Conservation (phyloP, 345 rosid species). For the Gossypium sturtianum region DNA sequence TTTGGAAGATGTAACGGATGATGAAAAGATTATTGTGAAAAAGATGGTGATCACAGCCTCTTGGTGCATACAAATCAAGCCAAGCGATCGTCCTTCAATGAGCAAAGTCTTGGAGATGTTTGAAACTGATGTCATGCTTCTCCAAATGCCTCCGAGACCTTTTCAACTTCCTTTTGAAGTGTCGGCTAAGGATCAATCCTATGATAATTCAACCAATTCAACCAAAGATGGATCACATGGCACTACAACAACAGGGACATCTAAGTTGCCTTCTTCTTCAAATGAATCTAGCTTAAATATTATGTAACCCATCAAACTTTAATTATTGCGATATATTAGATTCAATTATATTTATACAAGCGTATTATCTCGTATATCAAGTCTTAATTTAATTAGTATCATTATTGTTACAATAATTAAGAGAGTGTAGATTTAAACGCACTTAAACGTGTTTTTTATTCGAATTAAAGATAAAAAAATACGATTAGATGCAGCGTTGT, state of each 20-base stretch:
- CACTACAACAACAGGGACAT: not conserved
- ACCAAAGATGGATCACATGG: not conserved
- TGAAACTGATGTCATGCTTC: not conserved
- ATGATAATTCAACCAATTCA: not conserved
- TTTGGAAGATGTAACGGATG: not conserved
- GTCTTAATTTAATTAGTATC: too few species aligned
- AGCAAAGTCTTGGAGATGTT: not conserved
- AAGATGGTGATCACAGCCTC: slow-evolving; percentile 9
- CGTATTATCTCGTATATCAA: too few species aligned
- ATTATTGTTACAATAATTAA: too few species aligned
- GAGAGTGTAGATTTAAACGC: too few species aligned
- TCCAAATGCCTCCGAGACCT: not conserved
- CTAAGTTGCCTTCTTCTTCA: not conserved
- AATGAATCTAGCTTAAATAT: not conserved
- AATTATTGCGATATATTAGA: too few species aligned
- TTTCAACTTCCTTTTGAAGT: not conserved
- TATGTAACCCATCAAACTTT: not conserved
- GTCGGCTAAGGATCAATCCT: not conserved
- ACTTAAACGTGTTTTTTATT: too few species aligned
- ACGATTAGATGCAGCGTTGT: too few species aligned
- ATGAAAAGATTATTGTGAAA: not conserved
- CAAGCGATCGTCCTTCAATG: not conserved
- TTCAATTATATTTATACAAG: too few species aligned
- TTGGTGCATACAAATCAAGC: slow-evolving; percentile 12
- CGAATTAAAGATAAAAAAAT: too few species aligned